Conservation (phyloP, 2,329 filamentous ascomycete genomes). For the Annulohypoxylon truncatum region DNA sequence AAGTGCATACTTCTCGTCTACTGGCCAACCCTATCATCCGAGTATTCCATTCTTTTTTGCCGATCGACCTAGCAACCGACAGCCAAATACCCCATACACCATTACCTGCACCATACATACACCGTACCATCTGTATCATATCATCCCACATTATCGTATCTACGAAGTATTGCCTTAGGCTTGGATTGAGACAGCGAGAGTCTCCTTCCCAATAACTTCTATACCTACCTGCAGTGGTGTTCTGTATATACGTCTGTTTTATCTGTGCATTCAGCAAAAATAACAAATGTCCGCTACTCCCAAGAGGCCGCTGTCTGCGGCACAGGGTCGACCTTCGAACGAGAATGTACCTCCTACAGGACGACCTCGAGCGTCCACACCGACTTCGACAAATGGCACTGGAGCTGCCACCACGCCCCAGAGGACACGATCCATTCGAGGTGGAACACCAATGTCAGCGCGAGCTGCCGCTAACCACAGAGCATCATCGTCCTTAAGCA, state of each 20-base stretch:
- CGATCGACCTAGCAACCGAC: constrained; percentile 40
- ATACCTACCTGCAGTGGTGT: constrained; percentile 25
- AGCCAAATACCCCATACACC: constrained; percentile 2
- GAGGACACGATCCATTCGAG: constrained; percentile 74
- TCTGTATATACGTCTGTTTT: constrained; percentile 35
- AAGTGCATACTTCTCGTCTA: constrained; percentile 20
- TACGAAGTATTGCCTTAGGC: constrained; percentile 6
- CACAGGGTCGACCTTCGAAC: constrained; percentile 59
- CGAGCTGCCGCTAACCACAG: constrained; percentile 76
- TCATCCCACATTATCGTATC: constrained; percentile 20
- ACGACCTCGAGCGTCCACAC: constrained; percentile 61
- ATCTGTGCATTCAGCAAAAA: constrained; percentile 32
- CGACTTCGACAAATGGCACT: constrained; percentile 57
- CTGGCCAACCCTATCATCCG: constrained; percentile 27
- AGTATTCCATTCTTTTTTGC: constrained; percentile 33
- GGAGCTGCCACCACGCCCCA: constrained; percentile 55
- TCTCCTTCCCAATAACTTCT: constrained; percentile 19
- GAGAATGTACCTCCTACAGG: constrained; percentile 57
- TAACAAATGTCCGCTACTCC: constrained; percentile 61
- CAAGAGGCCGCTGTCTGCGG: constrained; percentile 64
- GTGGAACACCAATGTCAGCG: constrained; percentile 75
- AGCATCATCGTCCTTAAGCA: constrained; percentile 60
- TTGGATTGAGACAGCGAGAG: constrained; percentile 25
- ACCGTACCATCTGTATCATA: constrained; percentile 5
- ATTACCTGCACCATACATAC: background rate